phyloP scores from a whole-genome alignment of 1,284 basidiomycete genomes.

The Sphaerobolus stellatus region DNA sequence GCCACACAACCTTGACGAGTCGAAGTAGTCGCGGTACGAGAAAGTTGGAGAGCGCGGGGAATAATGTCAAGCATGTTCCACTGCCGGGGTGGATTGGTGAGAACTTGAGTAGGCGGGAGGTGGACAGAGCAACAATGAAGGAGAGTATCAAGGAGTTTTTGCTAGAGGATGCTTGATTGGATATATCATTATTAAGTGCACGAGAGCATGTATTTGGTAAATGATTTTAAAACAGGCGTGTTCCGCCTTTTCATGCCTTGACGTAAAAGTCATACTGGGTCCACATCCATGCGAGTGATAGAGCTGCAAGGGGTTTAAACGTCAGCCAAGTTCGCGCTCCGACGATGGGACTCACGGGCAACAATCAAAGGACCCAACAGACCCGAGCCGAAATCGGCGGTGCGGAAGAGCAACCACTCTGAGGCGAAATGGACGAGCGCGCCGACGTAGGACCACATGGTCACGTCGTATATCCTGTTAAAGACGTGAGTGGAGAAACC shows the following conservation, averaged over 20 bases:
- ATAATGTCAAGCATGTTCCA: conserved; percentile 1
- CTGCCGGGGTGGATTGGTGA: conserved; percentile 8
- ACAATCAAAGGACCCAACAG: conserved; percentile 82
- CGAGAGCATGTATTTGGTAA: background rate
- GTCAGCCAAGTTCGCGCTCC: background rate
- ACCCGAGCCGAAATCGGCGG: conserved; percentile 64
- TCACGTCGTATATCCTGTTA: conserved; percentile 84
- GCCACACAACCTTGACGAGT: conserved; percentile 70
- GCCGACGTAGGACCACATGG: conserved; percentile 84
- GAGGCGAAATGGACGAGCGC: conserved; percentile 88
- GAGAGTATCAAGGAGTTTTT: conserved; percentile 10
- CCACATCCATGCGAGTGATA: conserved; percentile 80
- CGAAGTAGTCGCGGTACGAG: conserved; percentile 44
- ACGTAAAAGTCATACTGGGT: conserved; percentile 73
- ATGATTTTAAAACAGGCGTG: background rate
- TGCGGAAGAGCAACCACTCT: conserved; percentile 83
- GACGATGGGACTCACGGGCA: conserved; percentile 63
- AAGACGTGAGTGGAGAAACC: background rate
- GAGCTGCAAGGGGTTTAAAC: conserved; percentile 42
- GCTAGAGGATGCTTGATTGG: conserved; percentile 3
- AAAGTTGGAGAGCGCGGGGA: background rate
- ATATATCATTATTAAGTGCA: background rate
- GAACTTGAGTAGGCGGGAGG: background rate
- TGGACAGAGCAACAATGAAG: conserved; percentile 1
- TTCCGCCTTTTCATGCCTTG: conserved; percentile 28